Conservation (phyloP, 2,329 filamentous ascomycete species). For the Rutstroemia sydowiana region DNA sequence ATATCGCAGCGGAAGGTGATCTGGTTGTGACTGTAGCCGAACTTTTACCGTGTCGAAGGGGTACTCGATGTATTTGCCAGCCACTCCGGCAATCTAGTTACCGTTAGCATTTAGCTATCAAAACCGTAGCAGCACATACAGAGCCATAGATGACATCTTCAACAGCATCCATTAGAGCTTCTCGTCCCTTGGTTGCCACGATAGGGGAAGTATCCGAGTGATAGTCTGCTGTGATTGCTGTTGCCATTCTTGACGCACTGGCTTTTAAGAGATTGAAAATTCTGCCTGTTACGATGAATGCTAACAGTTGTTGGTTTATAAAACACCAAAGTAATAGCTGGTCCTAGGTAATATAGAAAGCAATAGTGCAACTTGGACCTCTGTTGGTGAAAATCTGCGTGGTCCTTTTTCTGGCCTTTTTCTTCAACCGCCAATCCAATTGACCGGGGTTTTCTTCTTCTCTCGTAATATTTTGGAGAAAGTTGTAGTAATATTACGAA, state of each 20-base stretch:
- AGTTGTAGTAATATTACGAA: conserved; percentile 5
- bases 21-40: conserved; percentile 89
- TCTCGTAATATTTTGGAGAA: conserved; percentile 5
- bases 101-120: conserved; percentile 7
- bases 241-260: conserved; percentile 19
- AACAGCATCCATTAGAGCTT: conserved; percentile 48
- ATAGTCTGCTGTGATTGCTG: conserved; percentile 20
- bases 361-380: neutral
- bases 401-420: neutral
- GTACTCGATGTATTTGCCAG: conserved; percentile 95
- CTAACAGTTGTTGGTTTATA: neutral
- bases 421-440: neutral
- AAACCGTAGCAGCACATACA: conserved; percentile 39
- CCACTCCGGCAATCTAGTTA: conserved; percentile 66
- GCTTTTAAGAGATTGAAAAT: conserved; percentile 7
- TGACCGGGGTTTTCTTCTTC: neutral
- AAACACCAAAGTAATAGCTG: neutral
- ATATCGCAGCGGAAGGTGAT: conserved; percentile 74
- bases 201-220: conserved; percentile 8
- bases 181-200: conserved; percentile 16
- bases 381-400: neutral
- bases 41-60: conserved; percentile 99
- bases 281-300: neutral
- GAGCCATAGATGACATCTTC: conserved; percentile 90
- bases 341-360: neutral